Evolutionary conservation across 2,329 filamentous ascomycete species (phyloP).

Genomic region (Aspergillus costaricaensis): DNA sequence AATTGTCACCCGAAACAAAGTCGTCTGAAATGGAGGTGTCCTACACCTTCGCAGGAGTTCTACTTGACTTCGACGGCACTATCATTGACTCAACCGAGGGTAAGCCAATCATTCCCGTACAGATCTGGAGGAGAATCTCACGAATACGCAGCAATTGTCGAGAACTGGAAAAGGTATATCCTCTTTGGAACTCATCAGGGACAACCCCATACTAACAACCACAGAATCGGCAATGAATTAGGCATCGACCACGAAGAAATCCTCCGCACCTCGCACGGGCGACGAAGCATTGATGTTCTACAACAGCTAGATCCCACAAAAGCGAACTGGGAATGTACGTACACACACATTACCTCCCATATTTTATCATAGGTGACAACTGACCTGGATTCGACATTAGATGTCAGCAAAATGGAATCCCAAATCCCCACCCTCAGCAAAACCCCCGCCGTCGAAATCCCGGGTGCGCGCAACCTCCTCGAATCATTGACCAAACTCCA

Average conservation of each 20-base stretch:
- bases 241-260: constrained; percentile 5
- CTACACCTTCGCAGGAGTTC: constrained; percentile 7
- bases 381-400: background rate
- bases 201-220: background rate
- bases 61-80: constrained; percentile 10
- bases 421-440: background rate
- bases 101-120: background rate
- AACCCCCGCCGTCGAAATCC: constrained; percentile 5
- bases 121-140: background rate
- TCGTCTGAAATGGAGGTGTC: background rate
- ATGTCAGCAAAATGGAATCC: constrained; percentile 10
- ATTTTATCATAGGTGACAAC: too few species aligned
- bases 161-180: constrained; percentile 7
- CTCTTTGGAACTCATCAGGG: too few species aligned
- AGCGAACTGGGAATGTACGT: constrained; percentile 10
- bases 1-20: background rate
- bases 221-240: constrained; percentile 1
- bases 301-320: constrained; percentile 1
- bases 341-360: background rate
- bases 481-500: background rate
- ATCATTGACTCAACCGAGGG: constrained; percentile 13
- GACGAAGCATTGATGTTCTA: constrained; percentile 9
- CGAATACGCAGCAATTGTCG: constrained; percentile 1
- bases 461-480: constrained; percentile 4
- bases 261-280: constrained; percentile 7